These are phyloP conservation scores for Pleomassaria siparia DNA, from an alignment of 2,329 filamentous ascomycete genomes.

Conservation along the genomic window DNA sequence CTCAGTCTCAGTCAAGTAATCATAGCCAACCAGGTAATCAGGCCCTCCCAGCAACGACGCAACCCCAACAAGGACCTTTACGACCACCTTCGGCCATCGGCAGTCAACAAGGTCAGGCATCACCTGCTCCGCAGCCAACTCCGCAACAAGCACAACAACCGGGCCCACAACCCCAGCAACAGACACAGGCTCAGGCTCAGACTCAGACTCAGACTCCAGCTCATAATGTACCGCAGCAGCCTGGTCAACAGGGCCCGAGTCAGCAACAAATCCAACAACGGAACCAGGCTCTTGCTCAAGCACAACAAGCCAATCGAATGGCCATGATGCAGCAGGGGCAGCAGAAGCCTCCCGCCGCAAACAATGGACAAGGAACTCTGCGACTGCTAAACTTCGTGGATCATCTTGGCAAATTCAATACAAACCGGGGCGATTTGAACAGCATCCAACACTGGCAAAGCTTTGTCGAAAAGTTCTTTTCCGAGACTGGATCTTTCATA, in stretches of 20 bases:
- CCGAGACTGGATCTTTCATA: slow-evolving; percentile 72
- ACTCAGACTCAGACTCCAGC: slow-evolving; percentile 30
- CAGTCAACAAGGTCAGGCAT: slow-evolving; percentile 43
- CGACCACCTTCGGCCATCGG: slow-evolving; percentile 42
- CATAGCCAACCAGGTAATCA: slow-evolving; percentile 47
- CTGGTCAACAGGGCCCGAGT: slow-evolving; percentile 13
- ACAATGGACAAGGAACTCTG: slow-evolving; percentile 48
- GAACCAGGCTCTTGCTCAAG: slow-evolving; percentile 9
- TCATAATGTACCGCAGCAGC: slow-evolving; percentile 23
- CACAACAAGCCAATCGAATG: slow-evolving; percentile 28
- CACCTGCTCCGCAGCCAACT: slow-evolving; percentile 40
- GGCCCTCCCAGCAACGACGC: slow-evolving; percentile 37
- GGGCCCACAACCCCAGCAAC: slow-evolving; percentile 46
- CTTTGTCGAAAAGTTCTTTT: slow-evolving; percentile 83
- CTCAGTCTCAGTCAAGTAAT: slow-evolving; percentile 52
- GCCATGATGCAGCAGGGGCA: slow-evolving; percentile 29
- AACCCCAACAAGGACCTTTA: slow-evolving; percentile 41
- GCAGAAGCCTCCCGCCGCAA: slow-evolving; percentile 19
- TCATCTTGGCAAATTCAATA: slow-evolving; percentile 58
- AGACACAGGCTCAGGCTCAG: slow-evolving; percentile 40
- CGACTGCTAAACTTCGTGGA: slow-evolving; percentile 60
- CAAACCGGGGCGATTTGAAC: slow-evolving; percentile 53
- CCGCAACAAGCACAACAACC: slow-evolving; percentile 42
- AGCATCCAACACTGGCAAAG: slow-evolving; percentile 76
- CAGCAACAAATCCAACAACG: slow-evolving; percentile 26